Evolutionary conservation across 1,139 yeast species (phyloP).

Genomic region (Scheffersomyces illinoinensis): DNA sequence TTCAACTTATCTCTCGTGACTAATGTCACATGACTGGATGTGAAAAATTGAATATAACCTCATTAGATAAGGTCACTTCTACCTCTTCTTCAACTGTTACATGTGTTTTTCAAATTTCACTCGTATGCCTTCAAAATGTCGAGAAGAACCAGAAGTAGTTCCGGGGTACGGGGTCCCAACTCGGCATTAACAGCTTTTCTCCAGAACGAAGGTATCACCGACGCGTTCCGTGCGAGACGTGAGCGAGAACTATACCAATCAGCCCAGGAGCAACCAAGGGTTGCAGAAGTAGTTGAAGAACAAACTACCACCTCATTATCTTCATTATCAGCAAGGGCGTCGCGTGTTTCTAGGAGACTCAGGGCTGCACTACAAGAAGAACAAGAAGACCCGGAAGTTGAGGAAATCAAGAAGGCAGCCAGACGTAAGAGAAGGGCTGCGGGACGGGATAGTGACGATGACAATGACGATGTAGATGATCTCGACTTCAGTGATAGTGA

Average conservation of each 20-base stretch:
- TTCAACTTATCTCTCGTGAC: background rate
- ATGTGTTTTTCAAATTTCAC: background rate
- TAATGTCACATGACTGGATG: background rate
- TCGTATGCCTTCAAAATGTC: conserved; percentile 15
- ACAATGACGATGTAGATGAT: conserved; percentile 31
- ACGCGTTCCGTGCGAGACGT: conserved; percentile 68
- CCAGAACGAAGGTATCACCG: conserved; percentile 84
- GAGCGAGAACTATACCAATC: conserved; percentile 17
- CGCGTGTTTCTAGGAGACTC: conserved; percentile 18
- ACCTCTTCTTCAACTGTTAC: background rate
- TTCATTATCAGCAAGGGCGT: conserved; percentile 6
- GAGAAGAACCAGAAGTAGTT: conserved; percentile 23
- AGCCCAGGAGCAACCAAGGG: conserved; percentile 10
- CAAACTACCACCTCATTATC: conserved; percentile 8
- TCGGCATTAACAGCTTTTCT: conserved; percentile 78
- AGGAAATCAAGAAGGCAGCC: conserved; percentile 45
- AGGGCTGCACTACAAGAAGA: conserved; percentile 10
- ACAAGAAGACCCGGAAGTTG: conserved; percentile 25
- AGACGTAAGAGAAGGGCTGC: conserved; percentile 33
- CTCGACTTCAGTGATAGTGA: conserved; percentile 30
- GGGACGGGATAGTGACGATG: conserved; percentile 28
- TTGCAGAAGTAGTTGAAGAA: conserved; percentile 9
- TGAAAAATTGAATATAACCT: background rate
- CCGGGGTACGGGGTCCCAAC: conserved; percentile 71
- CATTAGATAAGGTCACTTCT: background rate